phyloP scores from a whole-genome alignment of 2,329 filamentous ascomycete species.

The Fusarium ambrosium region DNA sequence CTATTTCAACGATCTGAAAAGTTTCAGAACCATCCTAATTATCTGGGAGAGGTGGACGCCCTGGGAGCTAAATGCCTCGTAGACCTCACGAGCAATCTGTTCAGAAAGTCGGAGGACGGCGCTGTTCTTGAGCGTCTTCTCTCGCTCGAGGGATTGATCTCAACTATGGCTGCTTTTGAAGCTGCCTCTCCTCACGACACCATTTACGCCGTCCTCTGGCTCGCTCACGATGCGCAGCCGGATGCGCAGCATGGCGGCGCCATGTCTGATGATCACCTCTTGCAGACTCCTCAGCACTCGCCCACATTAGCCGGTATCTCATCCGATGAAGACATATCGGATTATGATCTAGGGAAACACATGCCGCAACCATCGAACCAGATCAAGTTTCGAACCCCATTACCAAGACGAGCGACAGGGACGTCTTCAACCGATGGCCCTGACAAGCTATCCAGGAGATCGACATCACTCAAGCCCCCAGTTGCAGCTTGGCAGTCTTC shows the following conservation, averaged over 20 bases:
- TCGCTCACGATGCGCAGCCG: neutral
- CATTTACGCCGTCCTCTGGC: neutral
- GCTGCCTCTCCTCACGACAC: neutral
- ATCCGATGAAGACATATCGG: neutral
- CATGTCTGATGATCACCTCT: neutral
- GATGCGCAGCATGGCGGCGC: neutral
- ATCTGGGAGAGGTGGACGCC: neutral
- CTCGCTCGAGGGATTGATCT: neutral
- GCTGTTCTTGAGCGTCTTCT: neutral
- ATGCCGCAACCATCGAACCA: neutral
- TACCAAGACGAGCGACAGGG: neutral
- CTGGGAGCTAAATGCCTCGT: neutral
- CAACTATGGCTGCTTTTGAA: neutral
- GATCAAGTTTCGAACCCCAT: neutral
- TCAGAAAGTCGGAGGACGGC: neutral
- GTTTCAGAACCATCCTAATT: neutral
- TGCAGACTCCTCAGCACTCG: neutral
- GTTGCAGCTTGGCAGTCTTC: neutral
- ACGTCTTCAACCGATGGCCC: neutral
- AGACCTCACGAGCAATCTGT: neutral
- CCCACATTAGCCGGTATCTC: neutral
- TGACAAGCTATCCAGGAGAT: neutral
- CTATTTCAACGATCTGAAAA: neutral
- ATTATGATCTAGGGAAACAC: neutral
- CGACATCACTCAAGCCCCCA: neutral